Evolutionary conservation across 2,329 filamentous ascomycete species (phyloP).

Genomic region (Pseudogymnoascus sp.): DNA sequence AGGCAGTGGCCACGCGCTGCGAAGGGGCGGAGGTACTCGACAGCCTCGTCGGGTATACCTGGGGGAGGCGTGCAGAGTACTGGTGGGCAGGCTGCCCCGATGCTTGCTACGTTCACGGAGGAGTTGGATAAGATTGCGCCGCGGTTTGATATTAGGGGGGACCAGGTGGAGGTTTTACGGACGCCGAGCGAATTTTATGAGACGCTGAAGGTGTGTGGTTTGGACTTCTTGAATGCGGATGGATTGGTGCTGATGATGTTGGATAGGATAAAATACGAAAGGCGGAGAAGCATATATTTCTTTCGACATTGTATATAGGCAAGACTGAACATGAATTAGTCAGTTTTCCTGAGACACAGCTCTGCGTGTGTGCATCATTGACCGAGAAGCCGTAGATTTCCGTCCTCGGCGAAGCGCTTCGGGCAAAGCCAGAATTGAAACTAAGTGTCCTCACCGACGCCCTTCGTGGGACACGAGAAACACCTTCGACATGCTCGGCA

Average conservation of each 20-base stretch:
- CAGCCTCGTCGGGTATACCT: conserved; percentile 16
- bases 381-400: conserved; percentile 46
- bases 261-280: conserved; percentile 66
- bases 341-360: conserved; percentile 21
- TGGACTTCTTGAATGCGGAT: background rate
- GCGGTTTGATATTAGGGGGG: conserved; percentile 76
- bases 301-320: conserved; percentile 95
- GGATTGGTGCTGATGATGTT: conserved; percentile 22
- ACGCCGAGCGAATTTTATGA: conserved; percentile 86
- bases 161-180: conserved; percentile 69
- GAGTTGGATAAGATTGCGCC: conserved; percentile 86
- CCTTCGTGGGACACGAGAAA: conserved; percentile 82
- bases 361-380: conserved; percentile 11
- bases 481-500: conserved; percentile 75
- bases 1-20: conserved; percentile 16
- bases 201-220: conserved; percentile 63
- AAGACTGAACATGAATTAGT: conserved; percentile 83
- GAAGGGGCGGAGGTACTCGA: conserved; percentile 25
- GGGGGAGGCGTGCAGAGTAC: background rate
- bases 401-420: conserved; percentile 66
- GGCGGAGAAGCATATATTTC: conserved; percentile 71
- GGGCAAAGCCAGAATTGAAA: conserved; percentile 63
- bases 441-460: conserved; percentile 89
- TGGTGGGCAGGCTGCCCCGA: conserved; percentile 29
- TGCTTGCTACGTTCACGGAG: conserved; percentile 50